Percentiles rank a stretch among this genome's conserved stretches.
Conservation (phyloP, 148 eudicot species). For the Bassia scoparia region DNA sequence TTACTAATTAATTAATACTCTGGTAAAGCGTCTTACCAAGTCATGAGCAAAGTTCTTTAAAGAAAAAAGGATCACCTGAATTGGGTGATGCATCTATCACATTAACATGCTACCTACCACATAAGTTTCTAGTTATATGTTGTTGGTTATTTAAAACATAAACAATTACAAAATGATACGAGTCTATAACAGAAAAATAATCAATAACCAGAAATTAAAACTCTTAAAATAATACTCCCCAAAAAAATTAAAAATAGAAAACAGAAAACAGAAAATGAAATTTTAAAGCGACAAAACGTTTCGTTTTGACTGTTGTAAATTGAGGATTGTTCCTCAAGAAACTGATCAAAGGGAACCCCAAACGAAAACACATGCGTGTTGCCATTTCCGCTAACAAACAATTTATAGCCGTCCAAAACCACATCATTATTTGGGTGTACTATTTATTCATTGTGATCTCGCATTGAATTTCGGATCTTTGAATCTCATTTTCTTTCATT, state of each 20-base stretch:
- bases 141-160: too few species aligned
- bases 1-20: background rate
- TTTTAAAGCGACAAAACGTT: too few species aligned
- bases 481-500: background rate
- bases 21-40: background rate
- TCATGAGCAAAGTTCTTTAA: background rate
- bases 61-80: background rate
- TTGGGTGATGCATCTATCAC: too few species aligned
- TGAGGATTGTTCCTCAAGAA: background rate
- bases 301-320: too few species aligned
- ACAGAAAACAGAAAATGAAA: too few species aligned
- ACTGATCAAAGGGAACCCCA: background rate
- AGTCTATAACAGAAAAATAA: too few species aligned
- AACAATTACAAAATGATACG: too few species aligned
- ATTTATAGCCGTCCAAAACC: slow-evolving; percentile 2
- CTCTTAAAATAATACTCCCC: too few species aligned
- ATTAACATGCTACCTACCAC: too few species aligned
- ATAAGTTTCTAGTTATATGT: too few species aligned
- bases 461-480: slow-evolving; percentile 26
- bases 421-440: background rate
- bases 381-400: slow-evolving; percentile 16
- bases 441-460: slow-evolving; percentile 3
- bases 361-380: slow-evolving; percentile 16
- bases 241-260: too few species aligned
- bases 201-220: too few species aligned